Base-by-base conservation (phyloP, 2,329 filamentous ascomycete genomes). In the Ceratocystis papillata region DNA sequence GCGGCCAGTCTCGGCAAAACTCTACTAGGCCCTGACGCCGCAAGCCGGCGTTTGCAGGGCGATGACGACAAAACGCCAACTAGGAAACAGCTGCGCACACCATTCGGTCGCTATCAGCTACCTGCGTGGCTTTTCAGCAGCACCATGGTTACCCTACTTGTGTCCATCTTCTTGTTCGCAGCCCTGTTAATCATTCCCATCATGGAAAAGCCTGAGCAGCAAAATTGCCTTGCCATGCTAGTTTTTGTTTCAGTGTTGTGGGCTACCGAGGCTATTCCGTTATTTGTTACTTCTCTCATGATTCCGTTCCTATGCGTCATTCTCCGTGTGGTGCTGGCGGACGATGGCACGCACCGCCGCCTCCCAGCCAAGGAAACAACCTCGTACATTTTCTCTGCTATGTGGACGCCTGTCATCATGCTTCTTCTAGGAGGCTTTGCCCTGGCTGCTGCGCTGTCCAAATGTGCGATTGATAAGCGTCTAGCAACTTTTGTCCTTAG, bases 321-420 rank as follows among this genome's bases (percentile, higher is more conserved):
- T 22, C 81, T 99, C 59, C 83, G 85, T 55, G 91, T 99, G 25
- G 89, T 96, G 68, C 86, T 90, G 41, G 84, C 87, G 41, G 89
- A 95, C 64, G 83, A 85, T 4, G 73, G 75, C 70, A 86, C 87
- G 0, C 80, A 90, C 68, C 77, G 79, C 57, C 84, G 93, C 25
- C 80, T 99, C 5, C 81, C 83, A n/a, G 84, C 91, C 2, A 92
- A 92, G 74, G 82, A 85, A 55, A 92, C 94, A 0, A 90, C 93
- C 0, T 80, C 83, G 33, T 93, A 88, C 72, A 88, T 96, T 67
- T 97, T 99, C 72, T 82, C 90, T 3, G 87, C 94, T 30, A 99
- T 99, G 94, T 99, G 94, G 94, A 96, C 93, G 2, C 93, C 94
- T 0, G 94, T 99, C 65, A 99, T 99, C 71, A 97, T 99, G 94